Conservation (phyloP, 495 filamentous ascomycete genomes). For the Staphylotrichum longicolle region DNA sequence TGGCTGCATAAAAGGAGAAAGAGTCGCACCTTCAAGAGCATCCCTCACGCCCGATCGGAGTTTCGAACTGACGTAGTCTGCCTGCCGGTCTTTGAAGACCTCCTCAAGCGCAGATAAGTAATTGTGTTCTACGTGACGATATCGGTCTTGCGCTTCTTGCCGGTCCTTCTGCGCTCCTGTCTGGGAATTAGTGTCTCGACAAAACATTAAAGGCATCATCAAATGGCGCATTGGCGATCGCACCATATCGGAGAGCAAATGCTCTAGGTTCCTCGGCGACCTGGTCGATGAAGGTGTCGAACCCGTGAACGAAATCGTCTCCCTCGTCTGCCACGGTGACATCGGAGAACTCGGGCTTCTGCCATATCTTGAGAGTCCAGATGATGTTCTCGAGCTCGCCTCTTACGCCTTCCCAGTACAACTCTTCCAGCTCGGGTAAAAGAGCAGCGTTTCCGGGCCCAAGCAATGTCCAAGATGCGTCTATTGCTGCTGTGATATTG, state of each 20-base stretch:
- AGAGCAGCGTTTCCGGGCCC: no score
- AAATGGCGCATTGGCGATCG: neutral
- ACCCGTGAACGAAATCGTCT: conserved; percentile 8
- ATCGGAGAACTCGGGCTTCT: conserved; percentile 2
- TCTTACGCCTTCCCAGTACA: conserved; percentile 16
- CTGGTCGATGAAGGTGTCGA: conserved; percentile 11
- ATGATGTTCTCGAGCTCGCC: conserved; percentile 21
- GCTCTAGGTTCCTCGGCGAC: conserved; percentile 1
- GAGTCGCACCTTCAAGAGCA: neutral
- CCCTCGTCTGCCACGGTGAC: neutral
- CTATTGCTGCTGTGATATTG: neutral
- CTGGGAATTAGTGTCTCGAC: neutral
- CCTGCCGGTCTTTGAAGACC: neutral
- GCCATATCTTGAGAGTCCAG: conserved; percentile 12
- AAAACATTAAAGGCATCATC: neutral
- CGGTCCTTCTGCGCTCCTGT: no score
- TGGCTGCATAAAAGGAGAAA: neutral
- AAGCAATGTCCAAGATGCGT: neutral
- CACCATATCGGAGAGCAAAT: conserved; percentile 14
- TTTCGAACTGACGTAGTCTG: conserved; percentile 7
- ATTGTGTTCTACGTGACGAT: neutral
- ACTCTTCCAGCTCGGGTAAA: conserved; percentile 18
- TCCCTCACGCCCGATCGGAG: neutral
- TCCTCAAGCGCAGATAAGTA: neutral
- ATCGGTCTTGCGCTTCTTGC: neutral